These are phyloP conservation scores for Pichia sp. DNA, from an alignment of 1,139 yeast species.

Conservation along the genomic window DNA sequence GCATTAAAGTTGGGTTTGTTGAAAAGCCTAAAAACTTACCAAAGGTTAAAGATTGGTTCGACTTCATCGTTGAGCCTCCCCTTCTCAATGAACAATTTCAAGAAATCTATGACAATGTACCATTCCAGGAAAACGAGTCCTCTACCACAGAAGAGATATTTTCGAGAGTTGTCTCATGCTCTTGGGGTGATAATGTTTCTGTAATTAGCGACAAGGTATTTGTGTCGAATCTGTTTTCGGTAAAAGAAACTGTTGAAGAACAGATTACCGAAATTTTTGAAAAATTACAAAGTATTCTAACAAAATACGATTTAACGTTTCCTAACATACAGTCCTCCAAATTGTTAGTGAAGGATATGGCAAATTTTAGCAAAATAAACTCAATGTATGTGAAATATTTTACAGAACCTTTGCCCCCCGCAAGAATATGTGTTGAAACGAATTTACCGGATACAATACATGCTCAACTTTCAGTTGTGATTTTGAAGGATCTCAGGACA, in stretches of 20 bases:
- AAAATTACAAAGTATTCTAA: conserved; percentile 37
- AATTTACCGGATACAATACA: conserved; percentile 36
- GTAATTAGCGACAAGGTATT: conserved; percentile 37
- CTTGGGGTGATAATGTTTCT: conserved; percentile 20
- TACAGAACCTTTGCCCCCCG: conserved; percentile 67
- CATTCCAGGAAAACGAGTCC: no score
- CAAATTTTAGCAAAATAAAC: conserved; percentile 57
- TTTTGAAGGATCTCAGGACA: conserved; percentile 30
- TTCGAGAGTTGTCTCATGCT: neutral
- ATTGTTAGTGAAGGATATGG: conserved; percentile 61
- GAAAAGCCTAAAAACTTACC: conserved; percentile 32
- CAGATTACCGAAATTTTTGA: conserved; percentile 49
- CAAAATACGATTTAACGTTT: conserved; percentile 32
- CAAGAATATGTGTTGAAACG: conserved; percentile 80
- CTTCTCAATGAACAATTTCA: conserved; percentile 49
- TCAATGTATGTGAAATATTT: conserved; percentile 53
- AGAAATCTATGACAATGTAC: conserved; percentile 13
- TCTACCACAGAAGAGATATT: no score
- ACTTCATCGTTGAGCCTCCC: conserved; percentile 39
- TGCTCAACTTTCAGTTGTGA: conserved; percentile 58
- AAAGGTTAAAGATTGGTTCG: conserved; percentile 26
- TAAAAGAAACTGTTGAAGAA: conserved; percentile 33
- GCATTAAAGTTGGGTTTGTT: conserved; percentile 39
- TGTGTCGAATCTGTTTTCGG: conserved; percentile 48
- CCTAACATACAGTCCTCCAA: conserved; percentile 53